Evolutionary conservation across 768 basidiomycete species (phyloP), one percentile per base, ranked within the genome.

Genomic region (Termitomyces bulborhizus): DNA sequence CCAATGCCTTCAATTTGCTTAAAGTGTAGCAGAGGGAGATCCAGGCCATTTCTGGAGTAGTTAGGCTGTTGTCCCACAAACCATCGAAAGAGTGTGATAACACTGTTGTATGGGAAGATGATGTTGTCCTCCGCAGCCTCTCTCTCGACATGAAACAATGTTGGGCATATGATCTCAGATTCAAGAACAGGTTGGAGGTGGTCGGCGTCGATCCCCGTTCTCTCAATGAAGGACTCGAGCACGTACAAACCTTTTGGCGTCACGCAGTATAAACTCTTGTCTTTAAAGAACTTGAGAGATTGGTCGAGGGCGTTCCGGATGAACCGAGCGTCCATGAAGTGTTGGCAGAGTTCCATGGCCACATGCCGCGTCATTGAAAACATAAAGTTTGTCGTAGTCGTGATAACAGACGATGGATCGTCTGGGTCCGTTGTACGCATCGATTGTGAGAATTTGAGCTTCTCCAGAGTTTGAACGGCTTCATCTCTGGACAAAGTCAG

Each of bases 121-220:
- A 91, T 86, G 67, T 89, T 90, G 71, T 91, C 89, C 66, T 90
- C 88, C 12, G 73, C 71, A 0, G 80, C 71, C 27, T 85, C 76
- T 44, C 89, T 79, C 62, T 91, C 88, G 66, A 91, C 81, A 65
- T 90, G 87, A 5, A 91, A 77, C 7, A 91, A 73, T 66, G 88
- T 88, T 76, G 88, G 80, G 69, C 84, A 86, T 60, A 90, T 86
- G 16, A 87, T 86, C 63, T 89, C 86, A 0, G 81, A 74, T 2
- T 79, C 76, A 62, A 90, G 88, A 43, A 90, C 80, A 51, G 73
- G 77, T 48, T 82, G 73, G 21, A 90, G 76, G 36, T 57, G 59
- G 63, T 84, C 77, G 51, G 61, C 57, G 47, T 62, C 59, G 43
- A 60, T 56, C 29, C 59, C 61, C 0, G 54, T 86, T 72, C 83